Evolutionary conservation across 2,329 filamentous ascomycete genomes (phyloP), one percentile per base, ranked within the genome.

Genomic region (Aotearoamyces nothofagi): DNA sequence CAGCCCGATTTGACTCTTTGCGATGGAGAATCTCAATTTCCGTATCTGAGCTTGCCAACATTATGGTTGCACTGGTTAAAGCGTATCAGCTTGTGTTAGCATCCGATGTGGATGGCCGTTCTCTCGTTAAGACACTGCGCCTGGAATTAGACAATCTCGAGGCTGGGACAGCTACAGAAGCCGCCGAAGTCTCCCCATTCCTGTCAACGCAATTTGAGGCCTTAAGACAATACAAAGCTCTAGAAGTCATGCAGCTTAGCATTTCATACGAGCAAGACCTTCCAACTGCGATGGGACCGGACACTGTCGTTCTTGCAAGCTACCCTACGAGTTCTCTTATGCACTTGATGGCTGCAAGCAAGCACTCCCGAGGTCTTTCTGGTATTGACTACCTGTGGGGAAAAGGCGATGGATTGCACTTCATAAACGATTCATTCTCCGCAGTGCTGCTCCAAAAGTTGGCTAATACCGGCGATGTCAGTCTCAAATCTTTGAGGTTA

Each of bases 401-500:
- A 35, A 17, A 45, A 35, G 40, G 40, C 34, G 44, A 50, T 4
- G 45, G 29, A 2, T 25, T 56, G 1, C 49, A 58, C 19, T 60
- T 63, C 5, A 60, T 66, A 48, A 55, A 53, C 9, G 58, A 58
- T 17, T 53, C 50, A 4, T 40, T 72, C 11, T 61, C 66, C 5
- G 42, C 57, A 13, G 61, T 62, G 1, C 43, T 81, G 3, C 54
- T 80, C 39, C 54, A 57, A 9, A 72, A 64, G 39, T 50, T 78
- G 26, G 55, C 63, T 28, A 53, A 49, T 2, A 49, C 73, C 11
- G 52, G 54, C 9, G 55, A 61, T 14, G 67, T 74, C 1, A 65
- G 57, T 25, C 53, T 83, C 22, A 62, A 62, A 25, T 68, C 71
- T 23, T 53, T 83, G 26, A 60, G 66, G 24, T 58, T 77, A 11